These are phyloP conservation scores for Talaromyces wortmannii DNA, from an alignment of 495 filamentous ascomycete species.

Conservation along the genomic window DNA sequence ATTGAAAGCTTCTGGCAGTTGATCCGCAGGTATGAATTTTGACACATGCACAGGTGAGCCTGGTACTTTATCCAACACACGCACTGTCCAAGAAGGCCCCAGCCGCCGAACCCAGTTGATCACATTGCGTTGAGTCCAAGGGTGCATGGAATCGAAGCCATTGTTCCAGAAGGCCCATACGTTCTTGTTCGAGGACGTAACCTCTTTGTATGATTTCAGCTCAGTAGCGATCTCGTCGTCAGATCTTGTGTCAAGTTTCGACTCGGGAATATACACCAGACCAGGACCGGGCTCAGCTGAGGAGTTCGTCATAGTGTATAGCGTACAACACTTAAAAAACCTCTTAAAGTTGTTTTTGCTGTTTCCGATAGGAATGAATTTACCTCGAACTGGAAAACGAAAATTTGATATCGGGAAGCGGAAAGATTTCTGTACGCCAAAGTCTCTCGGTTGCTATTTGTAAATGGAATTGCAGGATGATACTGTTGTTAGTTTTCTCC, in stretches of 20 bases:
- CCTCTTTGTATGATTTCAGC: conserved; percentile 5
- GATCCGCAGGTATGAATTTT: conserved; percentile 1
- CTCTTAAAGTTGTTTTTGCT: too few species aligned
- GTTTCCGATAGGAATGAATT: too few species aligned
- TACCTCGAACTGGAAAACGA: too few species aligned
- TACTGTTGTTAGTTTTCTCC: too few species aligned
- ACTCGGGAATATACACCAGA: neutral
- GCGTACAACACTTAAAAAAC: too few species aligned
- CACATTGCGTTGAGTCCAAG: conserved; percentile 17
- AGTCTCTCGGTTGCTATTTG: too few species aligned
- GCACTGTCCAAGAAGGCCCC: conserved; percentile 15
- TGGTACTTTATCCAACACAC: conserved; percentile 14
- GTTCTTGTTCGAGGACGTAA: conserved; percentile 14
- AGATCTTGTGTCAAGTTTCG: neutral
- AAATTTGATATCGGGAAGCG: too few species aligned
- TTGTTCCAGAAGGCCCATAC: conserved; percentile 21
- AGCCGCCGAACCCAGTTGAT: conserved; percentile 14
- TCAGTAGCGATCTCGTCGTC: neutral
- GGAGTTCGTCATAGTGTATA: too few species aligned
- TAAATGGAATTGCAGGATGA: too few species aligned
- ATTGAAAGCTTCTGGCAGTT: conserved; percentile 8
- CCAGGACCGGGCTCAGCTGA: neutral
- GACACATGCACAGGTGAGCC: conserved; percentile 8
- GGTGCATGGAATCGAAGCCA: conserved; percentile 11
- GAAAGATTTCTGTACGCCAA: too few species aligned